phyloP scores from a whole-genome alignment of 2,329 filamentous ascomycete species.

The Cladorrhinum sp. region DNA sequence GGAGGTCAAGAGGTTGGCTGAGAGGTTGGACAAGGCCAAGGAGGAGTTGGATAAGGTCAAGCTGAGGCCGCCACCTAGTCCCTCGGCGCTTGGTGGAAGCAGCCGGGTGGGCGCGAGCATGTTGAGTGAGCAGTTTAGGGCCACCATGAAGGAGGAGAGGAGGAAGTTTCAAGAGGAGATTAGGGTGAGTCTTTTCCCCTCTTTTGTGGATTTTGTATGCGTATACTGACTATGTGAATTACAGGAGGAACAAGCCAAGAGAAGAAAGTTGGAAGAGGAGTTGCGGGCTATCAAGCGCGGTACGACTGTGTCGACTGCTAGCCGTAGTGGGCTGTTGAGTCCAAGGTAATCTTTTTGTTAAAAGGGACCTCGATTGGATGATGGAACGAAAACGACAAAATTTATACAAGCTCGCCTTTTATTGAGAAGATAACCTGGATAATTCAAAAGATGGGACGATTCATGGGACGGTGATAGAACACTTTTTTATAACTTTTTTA shows the following conservation, averaged over 20 bases:
- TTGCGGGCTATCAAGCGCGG: constrained; percentile 39
- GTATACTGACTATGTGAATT: constrained; percentile 13
- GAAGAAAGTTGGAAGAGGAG: constrained; percentile 51
- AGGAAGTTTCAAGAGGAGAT: constrained; percentile 56
- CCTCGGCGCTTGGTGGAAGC: constrained; percentile 29
- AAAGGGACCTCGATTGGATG: too few relatives aligned
- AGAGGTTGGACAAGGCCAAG: constrained; percentile 45
- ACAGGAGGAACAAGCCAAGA: constrained; percentile 49
- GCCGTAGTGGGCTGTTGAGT: neutral
- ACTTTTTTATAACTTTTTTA: neutral
- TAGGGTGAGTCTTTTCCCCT: constrained; percentile 37
- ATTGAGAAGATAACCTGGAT: neutral
- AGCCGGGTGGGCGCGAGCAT: constrained; percentile 46
- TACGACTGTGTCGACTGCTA: neutral
- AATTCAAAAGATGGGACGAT: neutral
- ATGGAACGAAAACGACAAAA: too few relatives aligned
- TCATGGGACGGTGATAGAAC: neutral
- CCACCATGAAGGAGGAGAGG: constrained; percentile 55
- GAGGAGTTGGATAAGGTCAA: constrained; percentile 52
- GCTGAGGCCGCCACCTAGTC: constrained; percentile 38
- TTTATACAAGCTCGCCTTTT: too few relatives aligned
- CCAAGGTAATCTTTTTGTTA: constrained; percentile 1
- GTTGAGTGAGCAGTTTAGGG: constrained; percentile 56
- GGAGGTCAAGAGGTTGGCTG: constrained; percentile 37
- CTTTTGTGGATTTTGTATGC: neutral